Conservation (phyloP, 2,329 filamentous ascomycete genomes). For the Fusarium sp. region DNA sequence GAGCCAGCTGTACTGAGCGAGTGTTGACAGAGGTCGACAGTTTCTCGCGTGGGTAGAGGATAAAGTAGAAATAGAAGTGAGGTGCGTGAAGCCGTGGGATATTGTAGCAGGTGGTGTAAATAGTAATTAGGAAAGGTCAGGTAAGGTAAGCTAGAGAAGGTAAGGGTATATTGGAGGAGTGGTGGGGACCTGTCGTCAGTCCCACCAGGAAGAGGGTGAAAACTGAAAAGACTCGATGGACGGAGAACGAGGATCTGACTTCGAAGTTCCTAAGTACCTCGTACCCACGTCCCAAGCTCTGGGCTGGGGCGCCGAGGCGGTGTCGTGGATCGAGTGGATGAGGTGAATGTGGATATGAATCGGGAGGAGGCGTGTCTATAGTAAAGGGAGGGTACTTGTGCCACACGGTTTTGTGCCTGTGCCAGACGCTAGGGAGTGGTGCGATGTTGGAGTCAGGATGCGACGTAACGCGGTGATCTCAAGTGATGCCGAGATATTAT, state of each 20-base stretch:
- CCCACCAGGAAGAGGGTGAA: constrained; percentile 29
- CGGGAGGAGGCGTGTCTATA: constrained; percentile 34
- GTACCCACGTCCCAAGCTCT: constrained; percentile 39
- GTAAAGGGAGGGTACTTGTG: constrained; percentile 21
- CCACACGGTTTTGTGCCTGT: constrained; percentile 33
- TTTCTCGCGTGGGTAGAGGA: constrained; percentile 22
- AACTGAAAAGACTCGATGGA: constrained; percentile 20
- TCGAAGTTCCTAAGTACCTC: constrained; percentile 33
- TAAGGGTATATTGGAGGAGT: constrained; percentile 42
- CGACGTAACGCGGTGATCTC: constrained; percentile 31
- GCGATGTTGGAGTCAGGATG: constrained; percentile 23
- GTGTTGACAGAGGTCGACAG: constrained; percentile 29
- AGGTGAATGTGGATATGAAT: constrained; percentile 32
- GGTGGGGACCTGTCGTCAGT: constrained; percentile 41
- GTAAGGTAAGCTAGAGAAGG: constrained; percentile 37
- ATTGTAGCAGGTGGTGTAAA: constrained; percentile 39
- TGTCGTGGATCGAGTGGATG: constrained; percentile 43
- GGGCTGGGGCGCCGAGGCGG: constrained; percentile 42
- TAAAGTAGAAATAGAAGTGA: constrained; percentile 27
- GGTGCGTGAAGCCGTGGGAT: constrained; percentile 37
- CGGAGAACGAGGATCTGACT: constrained; percentile 35
- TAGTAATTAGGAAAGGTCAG: constrained; percentile 40
- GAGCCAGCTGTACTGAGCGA: constrained; percentile 35
- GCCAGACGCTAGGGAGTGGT: constrained; percentile 31
- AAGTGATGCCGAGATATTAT: constrained; percentile 34